Conservation (phyloP, 2,329 filamentous ascomycete genomes). For the Colletotrichum cuscutae region DNA sequence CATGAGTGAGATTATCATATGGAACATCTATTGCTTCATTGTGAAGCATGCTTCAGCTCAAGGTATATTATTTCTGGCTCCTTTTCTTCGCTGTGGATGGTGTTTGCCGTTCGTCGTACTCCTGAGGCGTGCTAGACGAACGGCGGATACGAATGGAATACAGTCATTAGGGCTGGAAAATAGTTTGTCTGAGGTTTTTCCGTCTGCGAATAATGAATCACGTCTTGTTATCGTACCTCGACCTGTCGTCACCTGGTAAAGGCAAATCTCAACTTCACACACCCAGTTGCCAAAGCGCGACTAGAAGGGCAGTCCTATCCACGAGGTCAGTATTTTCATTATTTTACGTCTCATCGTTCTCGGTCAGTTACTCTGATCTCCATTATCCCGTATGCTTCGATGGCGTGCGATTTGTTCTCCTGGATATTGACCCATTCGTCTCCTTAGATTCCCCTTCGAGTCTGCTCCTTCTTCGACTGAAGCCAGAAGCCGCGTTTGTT, state of each 20-base stretch:
- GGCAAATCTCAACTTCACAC: neutral
- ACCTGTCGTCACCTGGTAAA: neutral
- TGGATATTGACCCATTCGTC: neutral
- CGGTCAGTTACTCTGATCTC: neutral
- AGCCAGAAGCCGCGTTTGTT: neutral
- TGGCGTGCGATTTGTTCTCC: neutral
- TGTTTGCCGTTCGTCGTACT: rapidly evolving
- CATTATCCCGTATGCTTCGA: neutral
- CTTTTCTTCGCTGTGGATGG: neutral
- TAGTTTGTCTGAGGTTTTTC: neutral
- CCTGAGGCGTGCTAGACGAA: neutral
- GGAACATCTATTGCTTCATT: neutral
- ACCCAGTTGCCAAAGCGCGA: neutral
- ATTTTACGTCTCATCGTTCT: neutral
- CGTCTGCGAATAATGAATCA: neutral
- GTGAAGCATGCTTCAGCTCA: neutral
- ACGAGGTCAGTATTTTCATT: neutral
- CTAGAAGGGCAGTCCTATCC: neutral
- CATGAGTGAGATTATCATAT: neutral
- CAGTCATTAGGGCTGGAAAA: neutral
- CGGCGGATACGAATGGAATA: neutral
- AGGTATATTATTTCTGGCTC: no score
- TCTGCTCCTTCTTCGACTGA: neutral
- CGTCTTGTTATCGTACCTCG: neutral
- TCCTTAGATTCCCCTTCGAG: no score